Percentiles rank a stretch among this genome's conserved stretches.
Evolutionary conservation across 1,284 basidiomycete genomes (phyloP).

Genomic region (Cryptococcus hybrid): DNA sequence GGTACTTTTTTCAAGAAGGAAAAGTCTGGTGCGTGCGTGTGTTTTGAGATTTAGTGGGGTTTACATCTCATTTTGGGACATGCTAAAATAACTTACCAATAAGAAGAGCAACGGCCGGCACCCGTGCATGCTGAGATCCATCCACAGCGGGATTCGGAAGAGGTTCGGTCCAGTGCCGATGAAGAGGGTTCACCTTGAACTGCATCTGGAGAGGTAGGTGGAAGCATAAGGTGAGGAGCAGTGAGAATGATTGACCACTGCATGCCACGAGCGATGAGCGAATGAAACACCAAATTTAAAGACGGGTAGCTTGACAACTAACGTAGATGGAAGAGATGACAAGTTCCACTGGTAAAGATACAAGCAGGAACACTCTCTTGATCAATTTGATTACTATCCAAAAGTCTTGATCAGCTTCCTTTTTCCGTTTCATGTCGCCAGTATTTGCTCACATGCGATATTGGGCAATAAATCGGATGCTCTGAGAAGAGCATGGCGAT

Average conservation of each 20-base stretch:
- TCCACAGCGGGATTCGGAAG: conserved; percentile 59
- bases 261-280: background rate
- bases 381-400: conserved; percentile 19
- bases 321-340: conserved; percentile 68
- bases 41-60: background rate
- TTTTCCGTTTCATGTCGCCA: background rate
- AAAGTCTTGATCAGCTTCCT: background rate
- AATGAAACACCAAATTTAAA: background rate
- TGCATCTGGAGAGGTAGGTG: conserved; percentile 24
- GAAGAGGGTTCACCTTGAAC: conserved; percentile 51
- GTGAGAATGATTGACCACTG: conserved; percentile 43
- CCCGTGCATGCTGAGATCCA: conserved; percentile 64
- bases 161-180: conserved; percentile 47
- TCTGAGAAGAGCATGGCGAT: conserved; percentile 56
- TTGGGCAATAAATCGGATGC: conserved; percentile 57
- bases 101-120: conserved; percentile 61
- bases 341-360: conserved; percentile 63
- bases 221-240: conserved; percentile 38
- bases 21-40: conserved; percentile 58
- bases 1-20: conserved; percentile 65
- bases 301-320: background rate
- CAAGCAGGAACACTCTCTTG: conserved; percentile 61
- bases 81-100: conserved; percentile 44
- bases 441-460: conserved; percentile 48
- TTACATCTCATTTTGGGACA: background rate